A percentile compares a stretch with the other conserved stretches of the same genome.
Conservation (phyloP, 2,329 filamentous ascomycete genomes). For the Aspergillus fumigatus region DNA sequence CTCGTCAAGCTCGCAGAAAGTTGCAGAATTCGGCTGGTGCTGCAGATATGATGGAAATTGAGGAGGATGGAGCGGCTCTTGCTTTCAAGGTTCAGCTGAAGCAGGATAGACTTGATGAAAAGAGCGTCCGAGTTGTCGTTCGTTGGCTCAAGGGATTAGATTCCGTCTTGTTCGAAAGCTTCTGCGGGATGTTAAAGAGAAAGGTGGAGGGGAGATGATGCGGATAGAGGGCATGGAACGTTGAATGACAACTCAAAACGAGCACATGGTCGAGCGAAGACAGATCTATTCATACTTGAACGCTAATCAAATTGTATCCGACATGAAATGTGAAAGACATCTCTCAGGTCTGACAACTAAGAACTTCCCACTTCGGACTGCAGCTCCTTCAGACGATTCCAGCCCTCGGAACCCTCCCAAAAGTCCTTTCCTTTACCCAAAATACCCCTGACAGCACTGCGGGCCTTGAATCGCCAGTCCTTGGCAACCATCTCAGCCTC, state of each 20-base stretch:
- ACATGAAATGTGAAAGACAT: neutral
- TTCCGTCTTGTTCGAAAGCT: conserved; percentile 74
- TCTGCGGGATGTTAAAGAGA: conserved; percentile 72
- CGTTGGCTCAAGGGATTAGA: conserved; percentile 76
- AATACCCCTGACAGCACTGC: conserved; percentile 77
- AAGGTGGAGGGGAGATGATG: conserved; percentile 33
- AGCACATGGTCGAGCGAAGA: neutral
- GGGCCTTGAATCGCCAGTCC: conserved; percentile 84
- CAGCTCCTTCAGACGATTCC: conserved; percentile 35
- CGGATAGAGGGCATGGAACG: neutral
- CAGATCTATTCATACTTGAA: neutral
- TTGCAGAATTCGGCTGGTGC: conserved; percentile 26
- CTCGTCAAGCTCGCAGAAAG: conserved; percentile 64
- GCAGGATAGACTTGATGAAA: conserved; percentile 27
- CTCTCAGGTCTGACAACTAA: neutral
- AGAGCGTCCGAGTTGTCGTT: conserved; percentile 48
- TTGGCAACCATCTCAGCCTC: conserved; percentile 62
- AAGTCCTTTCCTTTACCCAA: conserved; percentile 73
- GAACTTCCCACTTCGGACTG: conserved; percentile 30
- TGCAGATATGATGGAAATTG: conserved; percentile 29
- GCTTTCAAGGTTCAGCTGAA: conserved; percentile 56
- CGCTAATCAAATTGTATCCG: neutral
- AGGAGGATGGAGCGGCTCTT: conserved; percentile 43
- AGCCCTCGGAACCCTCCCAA: conserved; percentile 67
- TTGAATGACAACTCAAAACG: neutral